Evolutionary conservation across 31 red algal species (phyloP).

Genomic region (Endocladia muricata): DNA sequence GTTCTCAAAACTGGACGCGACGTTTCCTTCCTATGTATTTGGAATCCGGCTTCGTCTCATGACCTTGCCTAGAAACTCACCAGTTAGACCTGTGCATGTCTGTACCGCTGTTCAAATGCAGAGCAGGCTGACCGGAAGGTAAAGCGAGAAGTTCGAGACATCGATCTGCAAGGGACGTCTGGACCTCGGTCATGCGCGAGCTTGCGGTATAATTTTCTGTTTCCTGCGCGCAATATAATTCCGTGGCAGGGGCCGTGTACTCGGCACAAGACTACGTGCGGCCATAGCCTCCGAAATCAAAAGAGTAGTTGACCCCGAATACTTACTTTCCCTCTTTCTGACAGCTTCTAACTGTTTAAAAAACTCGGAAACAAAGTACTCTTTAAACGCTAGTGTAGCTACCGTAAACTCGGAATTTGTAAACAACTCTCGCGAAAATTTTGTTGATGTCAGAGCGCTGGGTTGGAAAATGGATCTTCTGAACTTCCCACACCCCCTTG

Average conservation of each 20-base stretch:
- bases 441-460: too few relatives aligned
- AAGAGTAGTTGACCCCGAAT: too few relatives aligned
- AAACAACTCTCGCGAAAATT: too few relatives aligned
- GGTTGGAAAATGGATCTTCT: too few relatives aligned
- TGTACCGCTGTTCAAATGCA: slow-evolving; percentile 83
- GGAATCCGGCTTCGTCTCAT: slow-evolving; percentile 44
- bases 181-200: slow-evolving; percentile 71
- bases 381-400: too few relatives aligned
- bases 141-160: slow-evolving; percentile 78
- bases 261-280: slow-evolving; percentile 75
- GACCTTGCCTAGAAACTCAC: slow-evolving; percentile 77
- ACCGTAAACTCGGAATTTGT: too few relatives aligned
- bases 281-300: not conserved
- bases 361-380: too few relatives aligned
- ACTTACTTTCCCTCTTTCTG: too few relatives aligned
- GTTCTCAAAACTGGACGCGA: slow-evolving; percentile 63
- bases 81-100: slow-evolving; percentile 88
- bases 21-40: slow-evolving; percentile 89
- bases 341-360: too few relatives aligned
- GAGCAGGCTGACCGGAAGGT: not conserved
- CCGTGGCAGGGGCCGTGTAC: slow-evolving; percentile 62
- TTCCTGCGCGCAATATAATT: slow-evolving; percentile 66
- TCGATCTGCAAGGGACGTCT: slow-evolving; percentile 69
- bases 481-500: too few relatives aligned
- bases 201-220: slow-evolving; percentile 80